phyloP scores from a whole-genome alignment of 495 filamentous ascomycete species.

The Penicillium turbatum region DNA sequence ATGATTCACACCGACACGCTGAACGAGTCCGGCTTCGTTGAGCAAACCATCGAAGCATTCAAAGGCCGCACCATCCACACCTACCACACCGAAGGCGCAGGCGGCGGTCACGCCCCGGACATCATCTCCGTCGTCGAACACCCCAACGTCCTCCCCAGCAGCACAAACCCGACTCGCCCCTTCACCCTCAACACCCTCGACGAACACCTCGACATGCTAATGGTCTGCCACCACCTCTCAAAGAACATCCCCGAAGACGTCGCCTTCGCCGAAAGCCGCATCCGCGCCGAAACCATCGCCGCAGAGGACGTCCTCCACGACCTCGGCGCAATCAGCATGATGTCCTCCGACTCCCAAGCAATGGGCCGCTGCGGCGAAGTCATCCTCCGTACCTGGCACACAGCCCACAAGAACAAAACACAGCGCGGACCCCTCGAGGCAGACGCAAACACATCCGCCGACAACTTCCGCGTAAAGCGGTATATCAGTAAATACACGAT shows the following conservation, averaged over 20 bases:
- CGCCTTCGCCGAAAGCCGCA: conserved; percentile 91
- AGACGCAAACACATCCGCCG: conserved; percentile 76
- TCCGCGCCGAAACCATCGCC: conserved; percentile 93
- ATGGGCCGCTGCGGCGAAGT: conserved; percentile 98
- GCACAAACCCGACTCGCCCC: conserved; percentile 90
- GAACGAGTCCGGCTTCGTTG: conserved; percentile 96
- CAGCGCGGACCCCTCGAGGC: conserved; percentile 75
- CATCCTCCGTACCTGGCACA: conserved; percentile 93
- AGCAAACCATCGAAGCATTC: conserved; percentile 84
- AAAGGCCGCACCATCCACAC: conserved; percentile 92
- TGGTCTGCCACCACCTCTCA: conserved; percentile 95
- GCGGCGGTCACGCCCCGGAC: conserved; percentile 93
- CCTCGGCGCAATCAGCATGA: conserved; percentile 95
- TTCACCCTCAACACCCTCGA: conserved; percentile 92
- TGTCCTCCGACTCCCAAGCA: conserved; percentile 93
- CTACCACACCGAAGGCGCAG: conserved; percentile 97
- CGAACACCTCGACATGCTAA: conserved; percentile 97
- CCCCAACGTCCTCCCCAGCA: conserved; percentile 85
- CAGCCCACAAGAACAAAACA: conserved; percentile 93
- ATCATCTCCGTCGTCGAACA: conserved; percentile 95
- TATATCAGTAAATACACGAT: conserved; percentile 98
- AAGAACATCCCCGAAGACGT: conserved; percentile 95
- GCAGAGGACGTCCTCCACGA: conserved; percentile 98
- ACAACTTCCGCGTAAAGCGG: conserved; percentile 90
- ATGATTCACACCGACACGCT: conserved; percentile 98